A percentile compares a stretch with the other conserved stretches of the same genome.
phyloP scores from a whole-genome alignment of 169 alveolate genomes.

The Plasmodium cynomolgi region DNA sequence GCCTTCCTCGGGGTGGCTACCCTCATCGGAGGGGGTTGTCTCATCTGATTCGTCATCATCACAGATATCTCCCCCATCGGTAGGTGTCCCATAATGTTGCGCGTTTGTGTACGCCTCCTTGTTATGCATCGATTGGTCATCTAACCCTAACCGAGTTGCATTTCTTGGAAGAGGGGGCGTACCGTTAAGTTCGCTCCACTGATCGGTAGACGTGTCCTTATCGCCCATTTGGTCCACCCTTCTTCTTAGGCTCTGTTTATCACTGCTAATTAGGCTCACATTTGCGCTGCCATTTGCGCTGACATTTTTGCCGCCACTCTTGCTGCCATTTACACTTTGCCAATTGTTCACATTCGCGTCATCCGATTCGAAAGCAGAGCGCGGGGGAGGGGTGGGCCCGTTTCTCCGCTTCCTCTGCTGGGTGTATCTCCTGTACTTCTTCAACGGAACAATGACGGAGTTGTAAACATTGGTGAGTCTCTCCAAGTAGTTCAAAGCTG shows the following conservation, averaged over 20 bases:
- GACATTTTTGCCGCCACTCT: neutral
- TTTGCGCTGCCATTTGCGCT: neutral
- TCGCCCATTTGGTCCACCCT: neutral
- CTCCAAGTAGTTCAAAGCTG: conserved; percentile 84
- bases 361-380: neutral
- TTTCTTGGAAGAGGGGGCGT: neutral
- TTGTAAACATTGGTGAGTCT: conserved; percentile 86
- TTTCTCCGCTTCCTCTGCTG: neutral
- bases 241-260: neutral
- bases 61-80: neutral
- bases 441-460: conserved; percentile 82
- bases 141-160: neutral
- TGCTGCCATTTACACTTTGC: neutral
- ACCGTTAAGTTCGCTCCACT: neutral
- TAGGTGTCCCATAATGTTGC: neutral
- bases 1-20: conserved; percentile 2
- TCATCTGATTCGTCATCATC: neutral
- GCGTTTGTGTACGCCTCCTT: neutral
- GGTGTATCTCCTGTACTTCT: conserved; percentile 1
- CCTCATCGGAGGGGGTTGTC: conserved; percentile 6
- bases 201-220: neutral
- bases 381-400: neutral
- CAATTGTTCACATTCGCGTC: neutral
- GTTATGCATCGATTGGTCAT: neutral
- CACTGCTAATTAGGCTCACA: neutral